Evolutionary conservation across 441 rosid species (phyloP).

Genomic region (Pelargonium australe): DNA sequence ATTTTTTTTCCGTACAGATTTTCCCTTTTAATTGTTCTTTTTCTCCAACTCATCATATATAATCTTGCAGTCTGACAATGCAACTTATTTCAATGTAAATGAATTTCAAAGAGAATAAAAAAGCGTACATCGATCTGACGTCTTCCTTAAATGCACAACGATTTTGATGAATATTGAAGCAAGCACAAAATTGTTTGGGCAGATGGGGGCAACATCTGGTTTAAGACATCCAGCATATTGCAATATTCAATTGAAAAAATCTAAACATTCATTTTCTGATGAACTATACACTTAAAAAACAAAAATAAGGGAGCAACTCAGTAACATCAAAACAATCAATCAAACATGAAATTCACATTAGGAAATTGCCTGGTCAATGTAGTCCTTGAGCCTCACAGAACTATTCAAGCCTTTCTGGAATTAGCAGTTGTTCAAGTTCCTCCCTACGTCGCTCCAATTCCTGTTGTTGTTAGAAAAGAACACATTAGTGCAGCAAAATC

Average conservation of each 20-base stretch:
- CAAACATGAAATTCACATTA: neutral
- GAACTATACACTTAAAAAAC: neutral
- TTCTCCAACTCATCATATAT: too few relatives aligned
- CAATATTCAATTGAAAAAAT: neutral
- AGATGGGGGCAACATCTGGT: too few relatives aligned
- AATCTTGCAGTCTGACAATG: too few relatives aligned
- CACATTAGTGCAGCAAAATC: neutral
- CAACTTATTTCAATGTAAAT: too few relatives aligned
- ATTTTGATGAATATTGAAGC: too few relatives aligned
- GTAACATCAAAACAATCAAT: neutral
- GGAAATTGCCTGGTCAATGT: neutral
- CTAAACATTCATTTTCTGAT: neutral
- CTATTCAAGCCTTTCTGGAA: neutral
- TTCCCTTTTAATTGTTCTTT: too few relatives aligned
- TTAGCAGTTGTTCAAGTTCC: constrained; percentile 6
- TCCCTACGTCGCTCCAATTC: constrained; percentile 6
- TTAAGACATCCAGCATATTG: too few relatives aligned
- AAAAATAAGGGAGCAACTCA: neutral
- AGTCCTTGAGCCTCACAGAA: neutral
- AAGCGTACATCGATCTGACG: too few relatives aligned
- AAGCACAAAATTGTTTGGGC: too few relatives aligned
- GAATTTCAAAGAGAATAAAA: too few relatives aligned
- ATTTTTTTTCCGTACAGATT: too few relatives aligned
- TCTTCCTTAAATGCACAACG: too few relatives aligned
- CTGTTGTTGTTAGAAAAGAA: neutral